Percentiles rank a stretch among this genome's conserved stretches.
These are phyloP conservation scores for Heterobasidion annosum DNA, from an alignment of 1,284 basidiomycete genomes.

Conservation along the genomic window DNA sequence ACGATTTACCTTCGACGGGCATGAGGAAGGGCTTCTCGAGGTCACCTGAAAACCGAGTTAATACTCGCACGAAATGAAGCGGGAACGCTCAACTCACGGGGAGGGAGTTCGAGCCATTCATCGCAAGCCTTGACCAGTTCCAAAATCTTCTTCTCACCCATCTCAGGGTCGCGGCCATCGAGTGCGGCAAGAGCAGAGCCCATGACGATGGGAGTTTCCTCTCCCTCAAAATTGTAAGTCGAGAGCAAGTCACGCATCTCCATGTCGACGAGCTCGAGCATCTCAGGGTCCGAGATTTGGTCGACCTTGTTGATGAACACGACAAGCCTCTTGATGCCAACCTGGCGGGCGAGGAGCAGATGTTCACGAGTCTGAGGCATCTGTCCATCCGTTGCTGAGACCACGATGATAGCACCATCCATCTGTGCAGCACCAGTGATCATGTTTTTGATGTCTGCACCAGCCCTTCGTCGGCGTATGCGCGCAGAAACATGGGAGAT, in stretches of 20 bases:
- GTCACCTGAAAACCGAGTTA: slow-evolving; percentile 49
- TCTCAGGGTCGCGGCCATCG: slow-evolving; percentile 75
- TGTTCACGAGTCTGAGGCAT: slow-evolving; percentile 99
- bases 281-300: slow-evolving; percentile 93
- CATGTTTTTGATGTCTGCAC: slow-evolving; percentile 91
- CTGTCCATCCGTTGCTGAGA: slow-evolving; percentile 98
- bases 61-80: too few species aligned
- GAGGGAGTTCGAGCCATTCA: slow-evolving; percentile 91
- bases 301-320: slow-evolving; percentile 99
- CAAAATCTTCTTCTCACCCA: slow-evolving; percentile 77
- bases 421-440: slow-evolving; percentile 99
- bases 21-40: slow-evolving; percentile 98
- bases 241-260: slow-evolving; percentile 98
- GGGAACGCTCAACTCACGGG: slow-evolving; percentile 46
- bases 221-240: slow-evolving; percentile 93
- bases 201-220: slow-evolving; percentile 94
- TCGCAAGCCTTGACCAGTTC: slow-evolving; percentile 89
- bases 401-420: slow-evolving; percentile 96
- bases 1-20: slow-evolving; percentile 70
- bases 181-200: slow-evolving; percentile 95
- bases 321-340: slow-evolving; percentile 96
- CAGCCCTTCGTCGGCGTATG: slow-evolving; percentile 1
- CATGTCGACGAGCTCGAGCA: slow-evolving; percentile 99
- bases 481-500: neutral
- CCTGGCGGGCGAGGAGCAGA: slow-evolving; percentile 93